Conservation (phyloP, 2,329 filamentous ascomycete genomes). For the Pyricularia sp. region DNA sequence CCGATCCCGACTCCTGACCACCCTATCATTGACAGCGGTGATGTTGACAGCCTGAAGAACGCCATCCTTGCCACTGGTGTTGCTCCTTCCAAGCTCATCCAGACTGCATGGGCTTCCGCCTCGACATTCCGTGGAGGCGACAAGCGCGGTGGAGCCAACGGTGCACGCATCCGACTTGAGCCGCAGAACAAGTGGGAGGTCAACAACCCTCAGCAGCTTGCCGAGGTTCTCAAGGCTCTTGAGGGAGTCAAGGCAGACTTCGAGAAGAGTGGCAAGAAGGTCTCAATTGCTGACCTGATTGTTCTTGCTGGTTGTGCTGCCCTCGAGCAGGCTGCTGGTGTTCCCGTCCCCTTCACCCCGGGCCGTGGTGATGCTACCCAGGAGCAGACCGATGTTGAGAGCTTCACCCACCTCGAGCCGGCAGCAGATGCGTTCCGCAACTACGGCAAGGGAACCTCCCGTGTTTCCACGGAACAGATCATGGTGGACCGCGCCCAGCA, state of each 20-base stretch:
- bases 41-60: constrained; percentile 54
- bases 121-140: constrained; percentile 63
- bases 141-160: constrained; percentile 75
- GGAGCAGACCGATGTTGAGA: constrained; percentile 56
- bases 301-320: constrained; percentile 60
- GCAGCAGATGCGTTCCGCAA: constrained; percentile 67
- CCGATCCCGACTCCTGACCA: constrained; percentile 49
- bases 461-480: constrained; percentile 53
- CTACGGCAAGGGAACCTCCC: constrained; percentile 50
- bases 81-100: constrained; percentile 46
- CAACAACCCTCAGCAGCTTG: constrained; percentile 59
- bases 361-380: constrained; percentile 60
- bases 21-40: constrained; percentile 45
- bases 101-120: constrained; percentile 55
- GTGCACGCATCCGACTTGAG: constrained; percentile 60
- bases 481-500: constrained; percentile 61
- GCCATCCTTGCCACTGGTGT: constrained; percentile 52
- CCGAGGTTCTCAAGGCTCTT: constrained; percentile 45
- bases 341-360: constrained; percentile 57
- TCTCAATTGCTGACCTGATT: constrained; percentile 68
- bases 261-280: constrained; percentile 53
- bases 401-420: constrained; percentile 55
- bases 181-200: constrained; percentile 61
- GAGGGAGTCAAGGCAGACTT: constrained; percentile 55
- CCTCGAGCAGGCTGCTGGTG: constrained; percentile 54